Conservation (phyloP, 805 yeast genomes). For the Metschnikowia gelsemii region DNA sequence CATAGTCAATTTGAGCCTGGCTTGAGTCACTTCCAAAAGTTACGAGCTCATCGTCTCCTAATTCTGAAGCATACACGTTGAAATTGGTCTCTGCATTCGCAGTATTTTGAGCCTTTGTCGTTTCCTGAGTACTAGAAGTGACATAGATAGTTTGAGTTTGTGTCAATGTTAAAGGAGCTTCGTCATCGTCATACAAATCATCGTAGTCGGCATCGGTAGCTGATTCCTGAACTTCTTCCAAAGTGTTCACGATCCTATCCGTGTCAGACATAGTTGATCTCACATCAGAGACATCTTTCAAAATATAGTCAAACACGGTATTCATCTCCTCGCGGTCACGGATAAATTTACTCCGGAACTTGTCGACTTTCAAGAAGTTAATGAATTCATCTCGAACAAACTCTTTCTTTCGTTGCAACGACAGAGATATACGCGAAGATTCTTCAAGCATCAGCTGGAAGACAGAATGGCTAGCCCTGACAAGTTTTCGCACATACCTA, state of each 20-base stretch:
- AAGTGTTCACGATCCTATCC: background rate
- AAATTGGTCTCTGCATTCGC: background rate
- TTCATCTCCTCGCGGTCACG: conserved; percentile 6
- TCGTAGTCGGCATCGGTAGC: no score
- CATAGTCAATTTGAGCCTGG: conserved; percentile 28
- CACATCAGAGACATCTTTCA: conserved; percentile 9
- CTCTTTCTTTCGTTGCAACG: conserved; percentile 17
- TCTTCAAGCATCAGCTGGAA: conserved; percentile 9
- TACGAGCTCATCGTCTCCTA: conserved; percentile 4
- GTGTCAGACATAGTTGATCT: background rate
- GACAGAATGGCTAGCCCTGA: background rate
- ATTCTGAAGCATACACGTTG: background rate
- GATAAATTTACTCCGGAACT: conserved; percentile 1
- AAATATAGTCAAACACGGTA: conserved; percentile 9
- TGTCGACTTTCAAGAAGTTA: conserved; percentile 8
- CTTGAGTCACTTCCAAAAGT: conserved; percentile 10
- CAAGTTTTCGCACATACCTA: background rate
- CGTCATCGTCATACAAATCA: conserved; percentile 4
- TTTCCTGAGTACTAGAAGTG: no score
- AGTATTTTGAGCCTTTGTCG: background rate
- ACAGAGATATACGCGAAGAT: conserved; percentile 7
- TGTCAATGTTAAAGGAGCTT: conserved; percentile 11
- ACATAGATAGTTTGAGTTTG: conserved; percentile 11
- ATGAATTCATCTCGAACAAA: conserved; percentile 15
- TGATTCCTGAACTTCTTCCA: no score